Evolutionary conservation across 2,329 filamentous ascomycete species (phyloP).

Genomic region (Scedosporium aurantiacum): DNA sequence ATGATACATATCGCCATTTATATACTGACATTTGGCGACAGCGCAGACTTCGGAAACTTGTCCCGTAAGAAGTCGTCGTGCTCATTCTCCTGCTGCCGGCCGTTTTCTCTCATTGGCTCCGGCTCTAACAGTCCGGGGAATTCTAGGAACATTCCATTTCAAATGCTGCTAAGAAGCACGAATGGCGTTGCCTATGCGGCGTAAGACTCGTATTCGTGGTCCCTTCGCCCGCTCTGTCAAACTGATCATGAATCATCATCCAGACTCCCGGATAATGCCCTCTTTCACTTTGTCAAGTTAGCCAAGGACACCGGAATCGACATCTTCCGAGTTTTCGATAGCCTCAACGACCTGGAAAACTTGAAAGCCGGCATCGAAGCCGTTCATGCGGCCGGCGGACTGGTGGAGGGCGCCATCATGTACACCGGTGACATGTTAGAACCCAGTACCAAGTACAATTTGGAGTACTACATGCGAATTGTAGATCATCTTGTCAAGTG

Average conservation of each 20-base stretch:
- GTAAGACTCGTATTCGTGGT: no score
- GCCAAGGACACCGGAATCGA: constrained; percentile 98
- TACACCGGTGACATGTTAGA: constrained; percentile 66
- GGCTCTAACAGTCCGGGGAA: no score
- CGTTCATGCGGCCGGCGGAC: constrained; percentile 92
- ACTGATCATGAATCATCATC: no score
- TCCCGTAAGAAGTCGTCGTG: constrained; percentile 38
- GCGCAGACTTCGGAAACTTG: constrained; percentile 86
- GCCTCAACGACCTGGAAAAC: constrained; percentile 89
- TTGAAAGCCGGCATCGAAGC: constrained; percentile 96
- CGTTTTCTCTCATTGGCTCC: no score
- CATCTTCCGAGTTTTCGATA: constrained; percentile 98
- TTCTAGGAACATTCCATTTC: constrained; percentile 78
- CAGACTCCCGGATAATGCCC: constrained; percentile 83
- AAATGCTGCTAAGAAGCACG: constrained; percentile 95
- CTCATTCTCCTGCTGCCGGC: no score
- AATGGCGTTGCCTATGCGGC: constrained; percentile 97
- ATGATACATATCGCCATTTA: no score
- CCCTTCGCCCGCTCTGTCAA: no score
- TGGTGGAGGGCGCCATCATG: constrained; percentile 82
- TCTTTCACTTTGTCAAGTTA: constrained; percentile 95
- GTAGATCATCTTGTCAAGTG: constrained; percentile 84
- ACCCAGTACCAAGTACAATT: constrained; percentile 96
- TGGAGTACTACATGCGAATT: constrained; percentile 83
- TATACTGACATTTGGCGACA: no score